Percentiles rank a stretch among this genome's conserved stretches.
Conservation (phyloP, 768 basidiomycete genomes). For the Boletus sp. region DNA sequence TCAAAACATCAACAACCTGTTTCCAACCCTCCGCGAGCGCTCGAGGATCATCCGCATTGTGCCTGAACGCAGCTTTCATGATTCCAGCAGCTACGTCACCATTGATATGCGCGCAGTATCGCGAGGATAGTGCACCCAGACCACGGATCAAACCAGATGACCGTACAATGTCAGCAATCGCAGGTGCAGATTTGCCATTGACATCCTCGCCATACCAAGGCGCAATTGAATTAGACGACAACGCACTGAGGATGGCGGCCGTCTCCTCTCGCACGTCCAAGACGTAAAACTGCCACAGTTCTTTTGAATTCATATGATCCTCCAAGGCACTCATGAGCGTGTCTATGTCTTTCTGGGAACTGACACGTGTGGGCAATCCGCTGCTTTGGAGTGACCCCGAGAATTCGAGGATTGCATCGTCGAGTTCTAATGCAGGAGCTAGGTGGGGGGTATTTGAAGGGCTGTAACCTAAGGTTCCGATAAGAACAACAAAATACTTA, state of each 20-base stretch:
- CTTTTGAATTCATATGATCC: conserved; percentile 54
- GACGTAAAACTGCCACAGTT: conserved; percentile 95
- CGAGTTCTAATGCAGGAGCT: conserved; percentile 87
- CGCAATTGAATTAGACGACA: conserved; percentile 35
- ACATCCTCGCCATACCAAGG: conserved; percentile 64
- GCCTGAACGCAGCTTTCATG: conserved; percentile 61
- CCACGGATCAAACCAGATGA: conserved; percentile 53
- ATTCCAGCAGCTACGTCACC: conserved; percentile 68
- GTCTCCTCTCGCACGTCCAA: conserved; percentile 68
- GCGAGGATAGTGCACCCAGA: conserved; percentile 55
- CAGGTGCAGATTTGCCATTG: conserved; percentile 52
- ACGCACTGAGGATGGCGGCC: conserved; percentile 42
- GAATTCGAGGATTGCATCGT: conserved; percentile 80
- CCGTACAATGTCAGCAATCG: conserved; percentile 65
- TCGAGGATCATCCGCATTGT: conserved; percentile 43
- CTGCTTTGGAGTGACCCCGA: conserved; percentile 60
- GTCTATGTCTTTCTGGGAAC: conserved; percentile 65
- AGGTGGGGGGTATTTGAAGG: conserved; percentile 90
- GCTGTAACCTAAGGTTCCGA: conserved; percentile 64
- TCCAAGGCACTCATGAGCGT: conserved; percentile 61
- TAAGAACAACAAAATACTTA: neutral
- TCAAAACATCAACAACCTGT: conserved; percentile 78
- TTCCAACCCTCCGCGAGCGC: conserved; percentile 70
- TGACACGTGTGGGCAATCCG: conserved; percentile 70
- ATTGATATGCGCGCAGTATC: conserved; percentile 67